A percentile compares a stretch with the other conserved stretches of the same genome.
phyloP scores from a whole-genome alignment of 495 filamentous ascomycete genomes.

The Tuber calosporum region DNA sequence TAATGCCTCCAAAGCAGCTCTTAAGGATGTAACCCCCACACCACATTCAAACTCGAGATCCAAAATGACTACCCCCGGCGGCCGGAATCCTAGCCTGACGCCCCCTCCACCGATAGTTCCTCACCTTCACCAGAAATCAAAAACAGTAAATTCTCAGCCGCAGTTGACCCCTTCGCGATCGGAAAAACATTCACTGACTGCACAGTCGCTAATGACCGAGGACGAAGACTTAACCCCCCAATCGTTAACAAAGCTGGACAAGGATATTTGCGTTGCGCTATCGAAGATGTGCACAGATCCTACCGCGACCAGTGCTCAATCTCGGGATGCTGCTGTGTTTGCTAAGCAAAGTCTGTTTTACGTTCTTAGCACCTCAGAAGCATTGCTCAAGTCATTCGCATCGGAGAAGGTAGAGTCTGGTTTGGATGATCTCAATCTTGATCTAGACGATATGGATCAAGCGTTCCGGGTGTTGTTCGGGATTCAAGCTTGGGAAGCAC shows the following conservation, averaged over 20 bases:
- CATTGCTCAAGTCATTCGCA: slow-evolving; percentile 60
- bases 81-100: slow-evolving; percentile 15
- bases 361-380: slow-evolving; percentile 58
- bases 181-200: slow-evolving; percentile 20
- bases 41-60: slow-evolving; percentile 35
- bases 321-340: slow-evolving; percentile 52
- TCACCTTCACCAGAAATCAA: slow-evolving; percentile 20
- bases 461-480: slow-evolving; percentile 36
- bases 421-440: slow-evolving; percentile 46
- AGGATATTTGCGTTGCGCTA: slow-evolving; percentile 30
- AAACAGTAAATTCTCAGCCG: slow-evolving; percentile 13
- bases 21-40: slow-evolving; percentile 28
- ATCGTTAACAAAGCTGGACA: slow-evolving; percentile 42
- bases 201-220: slow-evolving; percentile 3
- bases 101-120: slow-evolving; percentile 20
- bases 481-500: slow-evolving; percentile 41
- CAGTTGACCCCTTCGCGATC: slow-evolving; percentile 30
- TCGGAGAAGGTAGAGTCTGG: slow-evolving; percentile 49
- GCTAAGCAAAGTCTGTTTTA: slow-evolving; percentile 68
- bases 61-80: slow-evolving; percentile 21
- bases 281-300: slow-evolving; percentile 15
- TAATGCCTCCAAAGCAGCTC: slow-evolving; percentile 17
- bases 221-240: slow-evolving; percentile 34
- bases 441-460: slow-evolving; percentile 48
- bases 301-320: slow-evolving; percentile 20